phyloP scores from a whole-genome alignment of 2,329 filamentous ascomycete genomes.

The Diaporthe batatas region DNA sequence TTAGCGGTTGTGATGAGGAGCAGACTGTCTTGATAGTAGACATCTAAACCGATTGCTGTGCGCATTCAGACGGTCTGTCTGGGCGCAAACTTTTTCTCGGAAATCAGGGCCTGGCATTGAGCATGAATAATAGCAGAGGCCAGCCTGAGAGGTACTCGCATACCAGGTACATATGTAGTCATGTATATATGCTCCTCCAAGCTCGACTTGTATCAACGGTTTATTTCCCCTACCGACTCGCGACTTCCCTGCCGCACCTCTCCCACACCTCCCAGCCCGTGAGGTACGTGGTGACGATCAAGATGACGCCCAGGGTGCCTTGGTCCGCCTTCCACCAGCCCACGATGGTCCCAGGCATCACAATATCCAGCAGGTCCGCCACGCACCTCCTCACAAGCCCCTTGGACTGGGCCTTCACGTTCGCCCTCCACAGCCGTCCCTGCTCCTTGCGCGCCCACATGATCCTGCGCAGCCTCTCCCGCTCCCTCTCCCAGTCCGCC shows the following conservation, averaged over 20 bases:
- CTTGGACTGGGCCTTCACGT: slow-evolving; percentile 49
- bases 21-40: not conserved
- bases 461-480: slow-evolving; percentile 52
- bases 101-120: not conserved
- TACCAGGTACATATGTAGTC: no score
- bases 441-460: slow-evolving; percentile 52
- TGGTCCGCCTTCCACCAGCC: slow-evolving; percentile 70
- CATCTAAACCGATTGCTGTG: not conserved
- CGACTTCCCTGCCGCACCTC: slow-evolving; percentile 53
- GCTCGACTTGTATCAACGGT: not conserved
- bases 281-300: slow-evolving; percentile 73
- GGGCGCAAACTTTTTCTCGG: not conserved
- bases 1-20: not conserved
- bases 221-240: slow-evolving; percentile 27
- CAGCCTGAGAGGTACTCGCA: no score
- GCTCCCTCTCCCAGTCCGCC: slow-evolving; percentile 49
- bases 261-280: slow-evolving; percentile 74
- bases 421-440: slow-evolving; percentile 49
- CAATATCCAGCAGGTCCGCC: slow-evolving; percentile 71
- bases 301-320: slow-evolving; percentile 68
- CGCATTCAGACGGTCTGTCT: not conserved
- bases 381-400: slow-evolving; percentile 62
- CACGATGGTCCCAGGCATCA: slow-evolving; percentile 70
- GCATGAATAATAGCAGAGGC: not conserved
- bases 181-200: not conserved